These are phyloP conservation scores for Saccharomyces hybrid DNA, from an alignment of 1,139 yeast species.

Conservation along the genomic window DNA sequence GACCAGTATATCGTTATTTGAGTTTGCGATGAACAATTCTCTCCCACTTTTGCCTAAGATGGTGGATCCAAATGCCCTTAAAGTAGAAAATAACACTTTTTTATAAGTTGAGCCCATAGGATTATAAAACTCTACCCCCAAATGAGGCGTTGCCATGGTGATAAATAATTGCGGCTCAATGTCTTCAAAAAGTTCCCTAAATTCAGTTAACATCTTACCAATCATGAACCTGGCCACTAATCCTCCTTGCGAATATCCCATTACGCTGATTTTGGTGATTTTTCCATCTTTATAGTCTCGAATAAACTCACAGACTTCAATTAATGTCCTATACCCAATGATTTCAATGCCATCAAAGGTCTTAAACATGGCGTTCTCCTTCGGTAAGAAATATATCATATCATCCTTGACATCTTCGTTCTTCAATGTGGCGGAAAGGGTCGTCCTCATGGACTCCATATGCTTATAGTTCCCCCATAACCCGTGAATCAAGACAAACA, in stretches of 20 bases:
- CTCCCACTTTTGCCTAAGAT: slow-evolving; percentile 67
- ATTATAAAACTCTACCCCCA: slow-evolving; percentile 52
- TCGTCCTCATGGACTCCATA: slow-evolving; percentile 51
- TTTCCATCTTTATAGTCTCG: slow-evolving; percentile 36
- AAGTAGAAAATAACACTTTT: slow-evolving; percentile 37
- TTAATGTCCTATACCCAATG: slow-evolving; percentile 60
- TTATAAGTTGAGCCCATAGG: slow-evolving; percentile 17
- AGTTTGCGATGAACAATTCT: slow-evolving; percentile 55
- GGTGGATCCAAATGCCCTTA: slow-evolving; percentile 55
- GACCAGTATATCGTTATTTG: slow-evolving; percentile 38
- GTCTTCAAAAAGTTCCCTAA: slow-evolving; percentile 45
- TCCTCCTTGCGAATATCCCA: slow-evolving; percentile 53
- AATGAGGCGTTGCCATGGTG: slow-evolving; percentile 88
- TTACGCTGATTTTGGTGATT: slow-evolving; percentile 38
- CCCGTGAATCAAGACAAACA: slow-evolving; percentile 79
- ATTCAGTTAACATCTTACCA: slow-evolving; percentile 40
- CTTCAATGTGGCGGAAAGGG: slow-evolving; percentile 39
- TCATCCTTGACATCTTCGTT: slow-evolving; percentile 35
- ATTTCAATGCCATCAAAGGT: slow-evolving; percentile 79
- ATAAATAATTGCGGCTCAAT: slow-evolving; percentile 61
- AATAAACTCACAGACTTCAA: slow-evolving; percentile 50
- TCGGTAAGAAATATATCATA: slow-evolving; percentile 55
- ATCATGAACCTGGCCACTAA: slow-evolving; percentile 56
- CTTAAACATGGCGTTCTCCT: slow-evolving; percentile 63
- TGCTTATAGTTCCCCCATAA: slow-evolving; percentile 82